These are phyloP conservation scores for Strombidium stylifer DNA, from an alignment of 73 alveolate species.

Conservation along the genomic window DNA sequence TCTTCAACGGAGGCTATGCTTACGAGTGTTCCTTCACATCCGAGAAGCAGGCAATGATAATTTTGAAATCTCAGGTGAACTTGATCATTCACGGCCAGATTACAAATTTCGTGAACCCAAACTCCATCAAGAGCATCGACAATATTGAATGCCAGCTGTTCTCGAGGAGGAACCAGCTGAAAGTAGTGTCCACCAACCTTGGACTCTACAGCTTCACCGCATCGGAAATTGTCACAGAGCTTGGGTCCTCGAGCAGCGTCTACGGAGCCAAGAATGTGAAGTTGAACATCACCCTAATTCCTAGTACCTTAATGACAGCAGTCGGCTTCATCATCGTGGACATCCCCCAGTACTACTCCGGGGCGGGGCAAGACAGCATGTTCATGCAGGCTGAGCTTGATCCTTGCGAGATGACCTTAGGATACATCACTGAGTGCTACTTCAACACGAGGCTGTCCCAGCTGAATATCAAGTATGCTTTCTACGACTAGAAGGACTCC, in stretches of 20 bases:
- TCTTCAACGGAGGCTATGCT: neutral
- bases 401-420: neutral
- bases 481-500: neutral
- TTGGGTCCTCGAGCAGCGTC: constrained; percentile 5
- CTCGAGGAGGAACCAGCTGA: neutral
- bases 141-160: neutral
- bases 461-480: neutral
- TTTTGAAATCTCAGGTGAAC: neutral
- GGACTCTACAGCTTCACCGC: constrained; percentile 9
- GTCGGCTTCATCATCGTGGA: neutral
- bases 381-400: constrained; percentile 25
- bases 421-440: neutral
- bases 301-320: constrained; percentile 11
- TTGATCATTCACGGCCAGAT: constrained; percentile 12
- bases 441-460: constrained; percentile 3
- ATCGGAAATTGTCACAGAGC: neutral
- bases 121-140: neutral
- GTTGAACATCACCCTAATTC: constrained; percentile 2
- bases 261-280: constrained; percentile 9
- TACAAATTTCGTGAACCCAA: constrained; percentile 30
- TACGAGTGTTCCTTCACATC: neutral
- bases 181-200: constrained; percentile 15
- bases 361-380: constrained; percentile 20
- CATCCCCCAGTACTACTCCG: constrained; percentile 17
- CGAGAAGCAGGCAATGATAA: neutral